These are phyloP conservation scores for Pleurotus djamor DNA, from an alignment of 768 basidiomycete species.

Conservation along the genomic window DNA sequence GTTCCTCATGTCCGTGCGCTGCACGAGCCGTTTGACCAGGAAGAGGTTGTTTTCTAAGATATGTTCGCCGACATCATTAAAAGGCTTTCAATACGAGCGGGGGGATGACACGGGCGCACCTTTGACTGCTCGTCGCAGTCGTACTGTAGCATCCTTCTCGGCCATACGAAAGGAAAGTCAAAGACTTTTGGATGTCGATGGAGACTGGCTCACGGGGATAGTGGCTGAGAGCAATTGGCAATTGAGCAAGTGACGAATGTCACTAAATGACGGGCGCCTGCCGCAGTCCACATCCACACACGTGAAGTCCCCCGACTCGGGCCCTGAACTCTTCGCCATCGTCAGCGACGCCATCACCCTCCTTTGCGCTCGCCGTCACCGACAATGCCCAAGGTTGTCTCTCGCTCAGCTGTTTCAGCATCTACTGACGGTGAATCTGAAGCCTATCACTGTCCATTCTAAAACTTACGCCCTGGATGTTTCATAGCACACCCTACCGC, in stretches of 20 bases:
- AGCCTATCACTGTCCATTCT: not conserved
- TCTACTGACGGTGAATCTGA: constrained; percentile 74
- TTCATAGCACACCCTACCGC: constrained; percentile 71
- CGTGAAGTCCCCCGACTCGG: too few relatives aligned
- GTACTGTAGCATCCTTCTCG: constrained; percentile 74
- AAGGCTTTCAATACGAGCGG: not conserved
- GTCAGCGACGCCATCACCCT: constrained; percentile 2
- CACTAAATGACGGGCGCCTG: not conserved
- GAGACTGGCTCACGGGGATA: constrained; percentile 4
- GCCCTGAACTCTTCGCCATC: not conserved
- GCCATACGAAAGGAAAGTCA: constrained; percentile 51
- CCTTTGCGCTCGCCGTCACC: constrained; percentile 6
- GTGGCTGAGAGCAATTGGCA: not conserved
- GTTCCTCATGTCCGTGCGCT: constrained; percentile 88
- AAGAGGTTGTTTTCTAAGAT: constrained; percentile 89
- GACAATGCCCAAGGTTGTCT: constrained; percentile 89
- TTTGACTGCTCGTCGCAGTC: constrained; percentile 80
- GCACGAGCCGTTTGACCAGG: constrained; percentile 84
- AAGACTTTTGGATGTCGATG: constrained; percentile 10
- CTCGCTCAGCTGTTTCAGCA: constrained; percentile 84
- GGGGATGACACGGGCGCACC: constrained; percentile 34
- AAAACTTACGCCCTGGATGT: constrained; percentile 2
- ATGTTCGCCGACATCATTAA: not conserved
- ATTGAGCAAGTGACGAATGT: not conserved
- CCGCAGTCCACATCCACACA: too few relatives aligned